Conservation (phyloP, 192 early-diverging fungal species). For the Podila clonocystis region DNA sequence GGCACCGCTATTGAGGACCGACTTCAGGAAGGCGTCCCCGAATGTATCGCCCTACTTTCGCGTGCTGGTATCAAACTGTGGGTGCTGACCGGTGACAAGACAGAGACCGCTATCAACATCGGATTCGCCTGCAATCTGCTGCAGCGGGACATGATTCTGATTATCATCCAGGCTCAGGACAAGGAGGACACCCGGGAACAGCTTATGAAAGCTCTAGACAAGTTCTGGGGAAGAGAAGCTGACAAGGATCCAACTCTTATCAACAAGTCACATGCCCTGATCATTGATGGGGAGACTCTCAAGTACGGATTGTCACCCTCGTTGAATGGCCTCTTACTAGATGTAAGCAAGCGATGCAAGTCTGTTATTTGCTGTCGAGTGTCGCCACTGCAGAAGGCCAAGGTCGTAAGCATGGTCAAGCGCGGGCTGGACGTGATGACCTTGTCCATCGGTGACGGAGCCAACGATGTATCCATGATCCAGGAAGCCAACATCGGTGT, state of each 20-base stretch:
- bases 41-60: conserved; percentile 85
- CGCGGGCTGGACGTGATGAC: conserved; percentile 85
- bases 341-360: conserved; percentile 81
- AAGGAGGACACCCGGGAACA: conserved; percentile 69
- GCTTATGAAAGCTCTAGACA: conserved; percentile 71
- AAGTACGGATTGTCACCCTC: conserved; percentile 76
- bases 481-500: conserved; percentile 96
- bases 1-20: conserved; percentile 99
- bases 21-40: conserved; percentile 97
- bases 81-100: conserved; percentile 98
- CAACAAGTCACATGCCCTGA: conserved; percentile 65
- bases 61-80: conserved; percentile 94
- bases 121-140: conserved; percentile 94
- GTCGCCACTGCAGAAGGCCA: conserved; percentile 94
- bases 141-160: conserved; percentile 82
- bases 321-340: conserved; percentile 68
- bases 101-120: conserved; percentile 98
- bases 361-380: conserved; percentile 97
- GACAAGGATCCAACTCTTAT: conserved; percentile 42
- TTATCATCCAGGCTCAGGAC: conserved; percentile 74
- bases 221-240: conserved; percentile 55
- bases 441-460: conserved; percentile 93
- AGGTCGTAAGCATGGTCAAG: conserved; percentile 93
- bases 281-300: conserved; percentile 95
- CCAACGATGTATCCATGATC: conserved; percentile 99